Evolutionary conservation across 306 rosid species (phyloP), one percentile per base, ranked within the genome.

Genomic region (Amphicarpaea edgeworthii): DNA sequence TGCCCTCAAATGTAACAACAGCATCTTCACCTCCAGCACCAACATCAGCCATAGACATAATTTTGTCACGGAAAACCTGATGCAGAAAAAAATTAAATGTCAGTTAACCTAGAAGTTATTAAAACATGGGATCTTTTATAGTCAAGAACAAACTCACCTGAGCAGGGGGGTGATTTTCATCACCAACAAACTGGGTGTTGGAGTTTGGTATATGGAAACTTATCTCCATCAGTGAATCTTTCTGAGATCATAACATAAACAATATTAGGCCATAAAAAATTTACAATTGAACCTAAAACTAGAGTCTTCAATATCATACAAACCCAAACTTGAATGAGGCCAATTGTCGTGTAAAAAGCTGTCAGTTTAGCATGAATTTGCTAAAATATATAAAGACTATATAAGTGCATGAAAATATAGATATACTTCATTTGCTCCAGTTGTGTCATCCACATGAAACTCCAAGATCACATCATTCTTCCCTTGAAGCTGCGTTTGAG

Each of bases 171-270:
- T 72, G 87, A 77, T 82, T 89, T 83, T 96, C 99, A 73, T 96
- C 99, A 72, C 98, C 99, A 75, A 96, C 96, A 80, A 85, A 96
- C 76, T 96, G 99, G 74, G 97, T 96, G 83, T 96, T 96, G 76
- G 99, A 85, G 84, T 85, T 92, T n/a, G 99, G 99, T 70, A 96
- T 85, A 54, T 96, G 99, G 78, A 96, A 96, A 79, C 97, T 96
- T 26, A 96, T 85, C 87, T 96, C 99, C 99, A 96, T 90, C 84
- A 96, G 82, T 6, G 98, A 96, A 92, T 96, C 99, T 90, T 96
- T 96, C 99, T 96, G 96, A 64, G 43, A 80, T 45, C 65, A 77
- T 21, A 71, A 47, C 30, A 82, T 17, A 75, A 61, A 54, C 41
- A 66, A 30, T 2, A 30, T 65, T 53, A 65, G 63, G 46, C 51